Evolutionary conservation across 208 protist genomes (phyloP), one percentile per base, ranked within the genome.

Genomic region (Herpetomonas samuelpessoai): DNA sequence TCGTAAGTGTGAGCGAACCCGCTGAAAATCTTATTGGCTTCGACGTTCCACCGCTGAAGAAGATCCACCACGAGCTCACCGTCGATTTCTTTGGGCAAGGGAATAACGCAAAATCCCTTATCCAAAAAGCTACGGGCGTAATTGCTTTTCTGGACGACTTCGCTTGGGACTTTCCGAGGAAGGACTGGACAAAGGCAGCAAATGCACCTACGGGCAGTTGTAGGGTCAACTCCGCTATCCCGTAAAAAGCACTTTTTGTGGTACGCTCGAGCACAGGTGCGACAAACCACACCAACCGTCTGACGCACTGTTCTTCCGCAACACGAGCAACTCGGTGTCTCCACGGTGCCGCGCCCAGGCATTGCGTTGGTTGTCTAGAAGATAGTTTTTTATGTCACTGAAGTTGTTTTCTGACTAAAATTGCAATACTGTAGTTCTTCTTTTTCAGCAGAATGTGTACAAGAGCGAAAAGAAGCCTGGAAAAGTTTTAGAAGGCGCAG

Each of bases 21-120:
- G n/a, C 35, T 35, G 53, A 79, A 85, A 27, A 81, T 76, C 0
- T 28, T 48, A 9, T 72, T 51, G 4, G 71, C 70, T 50, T 83
- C 68, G 14, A 12, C 52, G 4, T 56, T 61, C 71, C 72, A 89
- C 27, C 19, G 44, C 10, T 48, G 16, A 10, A 48, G 44, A 19
- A 48, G 10, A 24, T 48, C 16, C 3, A 22, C 3, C 18, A 19
- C 22, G 22, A 3, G 4, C 44, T 48, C 19, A 24, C 44, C 44
- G 44, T 19, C 19, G 22, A 48, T 6, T 9, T 6, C 16, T 22
- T 9, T 6, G 18, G 44, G 44, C 7, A 48, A 48, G 16, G 75
- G 69, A 70, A 85, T 55, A 14, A 89, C 59, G 53, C 65, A 82
- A 65, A 76, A 85, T 0, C 82, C 82, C 47, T 85, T 60, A 26